Evolutionary conservation across 306 rosid species (phyloP), one percentile per base, ranked within the genome.

Genomic region (Fagus sylvatica): DNA sequence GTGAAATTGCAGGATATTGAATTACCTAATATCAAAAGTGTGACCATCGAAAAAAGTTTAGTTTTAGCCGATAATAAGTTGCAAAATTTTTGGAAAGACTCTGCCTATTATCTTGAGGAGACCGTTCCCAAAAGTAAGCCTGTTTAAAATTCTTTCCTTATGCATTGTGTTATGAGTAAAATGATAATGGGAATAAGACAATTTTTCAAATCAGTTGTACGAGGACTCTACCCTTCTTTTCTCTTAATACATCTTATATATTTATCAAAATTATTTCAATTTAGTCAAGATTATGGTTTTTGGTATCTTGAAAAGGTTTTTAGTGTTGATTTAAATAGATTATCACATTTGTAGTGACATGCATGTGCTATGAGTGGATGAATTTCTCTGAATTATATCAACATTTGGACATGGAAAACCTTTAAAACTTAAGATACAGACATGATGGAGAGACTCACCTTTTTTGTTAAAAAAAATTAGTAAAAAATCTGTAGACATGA

Each of bases 31-130:
- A 71, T 41, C 65, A 87, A 85, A 78, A 59, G 3, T 66, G 76
- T 77, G 61, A 66, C 49, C 13, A 82, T 71, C 48, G 60, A 53
- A 48, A 60, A 72, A 72, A 57, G 6, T 30, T 73, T 86, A 65
- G 71, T 80, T 7, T 62, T 5, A 8, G 65, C 80, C 81, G 71
- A 56, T 33, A 3, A 3, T 49, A 77, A 17, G 69, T 36, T 82
- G 77, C 76, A 82, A 28, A 69, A 54, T 43, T 90, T 74, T 80
- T 88, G 80, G 85, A 83, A 88, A 72, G 85, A 81, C 22, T 83
- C 94, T 76, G 81, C 94, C 71, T 88, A 90, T 80, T 46, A 71
- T 69, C 61, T 88, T 34, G 89, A 90, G 84, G 88, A 86, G 16
- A 67, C 2, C 4, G 64, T 36, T 59, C 80, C 66, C 22, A 85